Conservation (phyloP, 306 rosid genomes). For the Castanopsis chinensis region DNA sequence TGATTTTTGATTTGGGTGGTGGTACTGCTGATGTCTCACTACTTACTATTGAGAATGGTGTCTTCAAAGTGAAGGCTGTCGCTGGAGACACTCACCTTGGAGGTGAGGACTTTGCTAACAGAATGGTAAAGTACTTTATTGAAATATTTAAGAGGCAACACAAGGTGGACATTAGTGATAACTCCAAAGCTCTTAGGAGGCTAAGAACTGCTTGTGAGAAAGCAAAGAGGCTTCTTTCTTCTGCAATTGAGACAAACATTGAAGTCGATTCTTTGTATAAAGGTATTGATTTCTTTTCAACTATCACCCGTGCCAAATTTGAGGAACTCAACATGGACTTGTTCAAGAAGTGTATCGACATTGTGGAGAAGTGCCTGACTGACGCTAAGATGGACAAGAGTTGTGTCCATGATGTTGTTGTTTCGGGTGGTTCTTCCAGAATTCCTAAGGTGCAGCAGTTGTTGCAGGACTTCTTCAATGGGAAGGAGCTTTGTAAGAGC, state of each 20-base stretch:
- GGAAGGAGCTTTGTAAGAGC: constrained; percentile 28
- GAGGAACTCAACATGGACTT: constrained; percentile 20
- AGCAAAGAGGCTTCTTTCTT: constrained; percentile 7
- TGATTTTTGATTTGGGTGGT: constrained; percentile 16
- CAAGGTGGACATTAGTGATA: constrained; percentile 11
- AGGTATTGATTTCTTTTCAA: constrained; percentile 5
- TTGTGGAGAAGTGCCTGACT: constrained; percentile 24
- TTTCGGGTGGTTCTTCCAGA: constrained; percentile 20
- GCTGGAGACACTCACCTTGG: constrained; percentile 39
- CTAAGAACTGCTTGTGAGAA: constrained; percentile 14
- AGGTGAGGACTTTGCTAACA: constrained; percentile 32
- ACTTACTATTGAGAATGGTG: neutral
- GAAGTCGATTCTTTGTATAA: constrained; percentile 5
- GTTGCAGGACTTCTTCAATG: constrained; percentile 20
- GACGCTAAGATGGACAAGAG: constrained; percentile 19
- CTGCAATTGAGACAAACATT: neutral
- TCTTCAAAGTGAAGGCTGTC: neutral
- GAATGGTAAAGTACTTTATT: constrained; percentile 21
- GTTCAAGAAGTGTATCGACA: constrained; percentile 10
- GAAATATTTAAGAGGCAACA: constrained; percentile 18
- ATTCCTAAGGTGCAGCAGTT: constrained; percentile 22
- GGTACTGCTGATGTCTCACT: constrained; percentile 19
- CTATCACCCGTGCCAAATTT: constrained; percentile 18
- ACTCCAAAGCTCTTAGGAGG: neutral
- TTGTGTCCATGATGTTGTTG: constrained; percentile 14